Conservation (phyloP, 352 stramenopile genomes). For the Globisporangium rhizosaccharum region DNA sequence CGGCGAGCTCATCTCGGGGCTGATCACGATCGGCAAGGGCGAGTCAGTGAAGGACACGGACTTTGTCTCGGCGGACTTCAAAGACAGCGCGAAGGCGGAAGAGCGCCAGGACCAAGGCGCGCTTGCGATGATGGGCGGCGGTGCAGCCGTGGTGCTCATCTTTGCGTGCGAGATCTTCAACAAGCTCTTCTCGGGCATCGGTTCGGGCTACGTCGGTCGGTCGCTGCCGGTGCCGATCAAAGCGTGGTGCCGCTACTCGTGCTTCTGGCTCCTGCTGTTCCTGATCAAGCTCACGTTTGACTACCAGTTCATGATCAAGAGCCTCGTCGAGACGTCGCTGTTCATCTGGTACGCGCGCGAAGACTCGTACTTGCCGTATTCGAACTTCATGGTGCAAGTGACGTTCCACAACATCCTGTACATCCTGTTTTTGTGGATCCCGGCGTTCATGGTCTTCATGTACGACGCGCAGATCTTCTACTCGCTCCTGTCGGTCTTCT, state of each 20-base stretch:
- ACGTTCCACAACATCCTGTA: conserved; percentile 85
- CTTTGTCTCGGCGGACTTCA: background rate
- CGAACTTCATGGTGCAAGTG: conserved; percentile 78
- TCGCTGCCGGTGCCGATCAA: conserved; percentile 67
- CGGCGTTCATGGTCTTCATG: conserved; percentile 79
- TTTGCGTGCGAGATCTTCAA: conserved; percentile 65
- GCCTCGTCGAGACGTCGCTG: conserved; percentile 75
- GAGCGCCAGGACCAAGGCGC: conserved; percentile 51
- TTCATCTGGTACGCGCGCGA: conserved; percentile 82
- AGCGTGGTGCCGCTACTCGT: conserved; percentile 71
- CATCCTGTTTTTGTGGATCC: conserved; percentile 80
- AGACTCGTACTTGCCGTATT: conserved; percentile 71
- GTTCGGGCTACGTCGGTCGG: conserved; percentile 69
- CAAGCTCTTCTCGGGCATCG: conserved; percentile 61
- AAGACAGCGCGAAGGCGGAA: conserved; percentile 17
- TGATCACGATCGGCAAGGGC: conserved; percentile 37
- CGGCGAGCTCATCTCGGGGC: conserved; percentile 40
- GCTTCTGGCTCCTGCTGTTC: conserved; percentile 80
- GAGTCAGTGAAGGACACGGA: conserved; percentile 11
- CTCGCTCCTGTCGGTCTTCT: conserved; percentile 68
- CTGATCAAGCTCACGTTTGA: conserved; percentile 75
- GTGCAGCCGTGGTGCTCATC: conserved; percentile 38
- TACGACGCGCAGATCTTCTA: conserved; percentile 88
- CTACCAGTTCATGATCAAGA: conserved; percentile 86
- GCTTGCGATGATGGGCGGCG: conserved; percentile 56